Base-by-base conservation (phyloP, 306 rosid genomes). In the Quercus wislizeni region DNA sequence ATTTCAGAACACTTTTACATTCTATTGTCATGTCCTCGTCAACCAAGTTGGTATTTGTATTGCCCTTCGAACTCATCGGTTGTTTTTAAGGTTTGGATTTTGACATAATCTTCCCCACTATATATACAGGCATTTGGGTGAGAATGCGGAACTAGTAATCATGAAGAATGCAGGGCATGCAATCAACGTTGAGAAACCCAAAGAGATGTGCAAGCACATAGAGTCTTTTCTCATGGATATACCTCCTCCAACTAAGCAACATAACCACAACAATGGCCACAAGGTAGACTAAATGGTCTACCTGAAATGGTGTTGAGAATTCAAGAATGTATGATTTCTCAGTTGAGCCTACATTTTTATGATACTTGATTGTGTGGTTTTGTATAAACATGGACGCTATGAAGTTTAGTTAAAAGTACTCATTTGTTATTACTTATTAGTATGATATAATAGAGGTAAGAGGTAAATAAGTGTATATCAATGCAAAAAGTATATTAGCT, bases 141-240 rank as follows among this genome's bases (percentile, higher is more conserved):
- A 91, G 75, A 88, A 85, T 30, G 84, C 93, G 25, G 57, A 90
- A 74, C 87, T 91, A 74, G 94, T 80, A 23, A 84, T 89, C 56
- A 69, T 95, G 79, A 89, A 95, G 83, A 86, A 91, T 67, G 96
- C 94, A 65, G 98, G 99, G 63, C 97, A 91, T 88, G 98, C 99
- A 9, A 56, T 95, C 27, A 93, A 91, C 62, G 17, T 80, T 55
- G 98, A 95, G 91, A 93, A 90, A 82, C 91, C 94, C 7, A 93
- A 88, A 75, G 92, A 91, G 81, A 76, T 93, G 82, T 62, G 21
- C 79, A 90, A 83, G 80, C 83, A 74, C 79, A 73, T 93, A 21
- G 89, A 87, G 81, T 79, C 93, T 30, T 91, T 89, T 82, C 96
- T 94, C 54, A 31, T 87, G 19, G 88, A 85, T 74, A 73, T 90